Evolutionary conservation across 2,329 filamentous ascomycete species (phyloP).

Genomic region (Penicillium sp.): DNA sequence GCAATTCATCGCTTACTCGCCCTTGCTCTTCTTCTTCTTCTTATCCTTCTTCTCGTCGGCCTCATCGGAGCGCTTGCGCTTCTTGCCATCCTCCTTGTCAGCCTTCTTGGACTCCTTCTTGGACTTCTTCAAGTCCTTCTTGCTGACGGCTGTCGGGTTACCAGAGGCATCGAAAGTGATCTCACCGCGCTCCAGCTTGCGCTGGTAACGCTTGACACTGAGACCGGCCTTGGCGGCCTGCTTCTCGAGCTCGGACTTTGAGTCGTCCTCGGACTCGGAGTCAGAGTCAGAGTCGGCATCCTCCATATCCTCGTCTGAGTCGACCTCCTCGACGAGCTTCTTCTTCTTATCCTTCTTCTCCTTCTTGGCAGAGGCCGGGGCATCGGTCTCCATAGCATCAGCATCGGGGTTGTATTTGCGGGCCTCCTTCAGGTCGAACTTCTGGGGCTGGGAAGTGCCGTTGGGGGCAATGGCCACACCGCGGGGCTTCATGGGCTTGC

Average conservation of each 20-base stretch:
- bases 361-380: constrained; percentile 51
- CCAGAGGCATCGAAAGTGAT: constrained; percentile 67
- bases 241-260: constrained; percentile 49
- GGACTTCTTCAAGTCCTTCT: constrained; percentile 74
- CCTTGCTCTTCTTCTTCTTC: constrained; percentile 50
- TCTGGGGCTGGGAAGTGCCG: constrained; percentile 63
- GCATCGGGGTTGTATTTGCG: constrained; percentile 94
- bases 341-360: constrained; percentile 48
- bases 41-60: constrained; percentile 54
- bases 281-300: constrained; percentile 36
- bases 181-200: constrained; percentile 74
- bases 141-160: constrained; percentile 66
- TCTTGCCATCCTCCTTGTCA: constrained; percentile 63
- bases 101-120: constrained; percentile 64
- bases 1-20: constrained; percentile 56
- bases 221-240: constrained; percentile 67
- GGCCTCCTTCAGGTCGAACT: constrained; percentile 82
- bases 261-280: constrained; percentile 33
- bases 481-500: constrained; percentile 80
- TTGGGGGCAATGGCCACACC: constrained; percentile 74
- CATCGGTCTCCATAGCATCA: constrained; percentile 75
- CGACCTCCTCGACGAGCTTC: constrained; percentile 48
- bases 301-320: constrained; percentile 45
- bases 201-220: constrained; percentile 73
- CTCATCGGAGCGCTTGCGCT: constrained; percentile 63